phyloP scores from a whole-genome alignment of 495 filamentous ascomycete genomes.

The Lasiosphaeria hispida region DNA sequence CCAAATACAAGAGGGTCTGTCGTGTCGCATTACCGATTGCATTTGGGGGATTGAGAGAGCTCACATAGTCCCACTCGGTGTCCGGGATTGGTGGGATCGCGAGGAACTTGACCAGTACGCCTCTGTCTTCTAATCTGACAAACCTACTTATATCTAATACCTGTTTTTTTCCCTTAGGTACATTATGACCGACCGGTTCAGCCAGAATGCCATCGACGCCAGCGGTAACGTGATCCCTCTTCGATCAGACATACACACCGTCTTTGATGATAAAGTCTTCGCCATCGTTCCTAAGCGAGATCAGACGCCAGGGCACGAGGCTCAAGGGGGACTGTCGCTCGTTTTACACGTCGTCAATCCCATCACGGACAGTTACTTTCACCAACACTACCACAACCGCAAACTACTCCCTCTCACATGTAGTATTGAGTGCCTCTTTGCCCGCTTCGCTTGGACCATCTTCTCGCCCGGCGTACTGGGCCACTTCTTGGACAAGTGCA shows the following conservation, averaged over 20 bases:
- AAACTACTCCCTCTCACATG: conserved; percentile 6
- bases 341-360: conserved; percentile 11
- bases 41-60: too few species aligned
- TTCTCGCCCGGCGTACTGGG: conserved; percentile 10
- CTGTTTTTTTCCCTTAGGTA: conserved; percentile 4
- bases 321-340: not conserved
- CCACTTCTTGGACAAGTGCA: conserved; percentile 9
- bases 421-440: conserved; percentile 13
- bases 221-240: not conserved
- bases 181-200: conserved; percentile 1
- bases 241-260: conserved; percentile 10
- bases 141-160: too few species aligned
- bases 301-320: too few species aligned
- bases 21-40: conserved; percentile 5
- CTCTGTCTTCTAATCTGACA: too few species aligned
- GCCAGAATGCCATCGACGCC: conserved; percentile 3
- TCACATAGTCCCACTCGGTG: conserved; percentile 6
- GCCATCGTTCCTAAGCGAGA: conserved; percentile 13
- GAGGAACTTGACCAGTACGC: too few species aligned
- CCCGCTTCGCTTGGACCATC: conserved; percentile 14
- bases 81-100: conserved; percentile 5
- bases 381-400: conserved; percentile 6
- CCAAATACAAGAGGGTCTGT: too few species aligned
- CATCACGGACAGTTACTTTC: conserved; percentile 7
- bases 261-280: conserved; percentile 13